Evolutionary conservation across 176 grass and related monocot genomes (phyloP).

Genomic region (Aegilops bicornis): DNA sequence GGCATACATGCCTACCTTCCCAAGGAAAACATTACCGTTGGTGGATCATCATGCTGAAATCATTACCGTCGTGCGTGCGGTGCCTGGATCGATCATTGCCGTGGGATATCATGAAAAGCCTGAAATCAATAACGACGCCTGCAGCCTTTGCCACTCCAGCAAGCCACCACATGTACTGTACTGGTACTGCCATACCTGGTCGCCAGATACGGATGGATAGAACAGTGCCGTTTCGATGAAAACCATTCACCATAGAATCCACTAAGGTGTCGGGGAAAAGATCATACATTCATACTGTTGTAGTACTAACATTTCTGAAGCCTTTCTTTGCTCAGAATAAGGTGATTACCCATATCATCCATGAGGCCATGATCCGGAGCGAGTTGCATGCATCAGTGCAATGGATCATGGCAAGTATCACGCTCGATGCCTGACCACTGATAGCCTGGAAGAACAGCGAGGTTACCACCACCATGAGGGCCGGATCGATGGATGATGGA

Average conservation of each 20-base stretch:
- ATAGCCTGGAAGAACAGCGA: constrained; percentile 29
- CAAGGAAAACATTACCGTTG: background rate
- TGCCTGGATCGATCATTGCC: constrained; percentile 18
- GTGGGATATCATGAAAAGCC: constrained; percentile 27
- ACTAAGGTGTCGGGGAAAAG: background rate
- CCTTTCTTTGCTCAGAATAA: too few relatives aligned
- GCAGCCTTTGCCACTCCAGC: constrained; percentile 33
- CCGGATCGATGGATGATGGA: background rate
- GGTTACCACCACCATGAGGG: constrained; percentile 14
- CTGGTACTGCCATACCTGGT: background rate
- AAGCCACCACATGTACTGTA: constrained; percentile 20
- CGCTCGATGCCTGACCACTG: background rate
- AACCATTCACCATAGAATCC: background rate
- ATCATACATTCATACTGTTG: background rate
- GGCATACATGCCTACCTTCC: background rate
- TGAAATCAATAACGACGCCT: constrained; percentile 38
- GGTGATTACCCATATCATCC: too few relatives aligned
- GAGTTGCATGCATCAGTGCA: background rate
- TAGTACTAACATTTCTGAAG: too few relatives aligned
- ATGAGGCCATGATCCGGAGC: too few relatives aligned
- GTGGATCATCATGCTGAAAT: constrained; percentile 4
- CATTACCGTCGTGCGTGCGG: background rate
- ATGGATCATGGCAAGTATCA: background rate
- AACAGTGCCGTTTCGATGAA: background rate
- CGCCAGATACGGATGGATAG: background rate